phyloP scores from a whole-genome alignment of 805 yeast species.

The Saccharomycopsis fermentans region DNA sequence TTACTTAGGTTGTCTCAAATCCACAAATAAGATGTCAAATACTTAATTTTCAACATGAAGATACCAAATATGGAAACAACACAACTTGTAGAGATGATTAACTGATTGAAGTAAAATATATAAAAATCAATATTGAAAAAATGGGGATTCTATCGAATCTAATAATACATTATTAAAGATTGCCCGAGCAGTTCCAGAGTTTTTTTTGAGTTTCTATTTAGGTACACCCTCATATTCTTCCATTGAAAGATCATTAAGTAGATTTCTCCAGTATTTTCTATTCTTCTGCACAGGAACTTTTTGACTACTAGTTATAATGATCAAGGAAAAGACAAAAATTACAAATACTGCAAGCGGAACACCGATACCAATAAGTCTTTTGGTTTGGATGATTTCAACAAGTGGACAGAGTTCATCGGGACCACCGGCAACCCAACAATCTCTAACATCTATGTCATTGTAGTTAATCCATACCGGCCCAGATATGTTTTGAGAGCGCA shows the following conservation, averaged over 20 bases:
- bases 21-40: too few relatives aligned
- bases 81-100: neutral
- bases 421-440: conserved; percentile 86
- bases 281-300: conserved; percentile 62
- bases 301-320: conserved; percentile 44
- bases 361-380: conserved; percentile 51
- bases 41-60: neutral
- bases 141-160: too few relatives aligned
- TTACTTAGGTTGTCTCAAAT: too few relatives aligned
- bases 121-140: too few relatives aligned
- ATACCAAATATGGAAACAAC: neutral
- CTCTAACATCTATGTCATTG: conserved; percentile 60
- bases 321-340: conserved; percentile 38
- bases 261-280: conserved; percentile 52
- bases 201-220: too few relatives aligned
- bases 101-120: too few relatives aligned
- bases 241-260: conserved; percentile 44
- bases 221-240: conserved; percentile 84
- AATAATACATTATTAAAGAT: too few relatives aligned
- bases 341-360: conserved; percentile 60
- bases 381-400: conserved; percentile 39
- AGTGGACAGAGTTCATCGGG: conserved; percentile 73
- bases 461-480: conserved; percentile 66
- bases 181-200: too few relatives aligned
- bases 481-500: conserved; percentile 21